Evolutionary conservation across 495 filamentous ascomycete genomes (phyloP), one percentile per base, ranked within the genome.

Genomic region (Aspergillus kassunensis): DNA sequence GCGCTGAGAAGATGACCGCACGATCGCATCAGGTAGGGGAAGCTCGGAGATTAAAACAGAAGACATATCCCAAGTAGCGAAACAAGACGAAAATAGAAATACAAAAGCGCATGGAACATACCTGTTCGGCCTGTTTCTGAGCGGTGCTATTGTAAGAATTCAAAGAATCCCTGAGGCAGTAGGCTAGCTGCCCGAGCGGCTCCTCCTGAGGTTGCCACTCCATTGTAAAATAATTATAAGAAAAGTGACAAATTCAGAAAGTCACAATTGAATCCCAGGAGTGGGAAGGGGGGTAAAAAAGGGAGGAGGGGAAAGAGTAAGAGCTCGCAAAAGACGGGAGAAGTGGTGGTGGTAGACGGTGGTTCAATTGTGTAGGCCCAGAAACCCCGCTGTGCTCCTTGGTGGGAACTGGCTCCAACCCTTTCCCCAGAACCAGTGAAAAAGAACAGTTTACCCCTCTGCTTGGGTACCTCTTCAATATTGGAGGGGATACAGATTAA

Each of bases 131-230:
- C 63, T 91, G 84, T 69, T 89, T 96, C 66, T 95, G 91, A 29
- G 84, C 82, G 53, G 65, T 74, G 56, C 80, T 77, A 69, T 96
- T 79, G 69, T 86, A 84, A 49, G 86, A 82, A 68, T 89, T 92
- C 62, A 99, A 78, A 42, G 95, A 96, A 73, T 97, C 90, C 71
- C 81, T 86, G 60, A 99, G 82, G 71, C 85, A 97, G 63, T 82
- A 82, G 57, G 90, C 87, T 35, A 99, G 81, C 76, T 95, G 89
- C 76, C 80, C 79, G 77, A 97, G 78, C 64, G 86, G 87, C 75
- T 88, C 88, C 55, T 85, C 80, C 67, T 89, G 80, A 27, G 93
- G 95, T 75, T 96, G 90, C 93, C 93, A 99, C 64, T 83, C 83
- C 90, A 96, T 96, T 52, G 59, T 72, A 61, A 44, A 53, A 62